These are phyloP conservation scores for Pholiota adiposa DNA, from an alignment of 1,284 basidiomycete genomes.

Conservation along the genomic window DNA sequence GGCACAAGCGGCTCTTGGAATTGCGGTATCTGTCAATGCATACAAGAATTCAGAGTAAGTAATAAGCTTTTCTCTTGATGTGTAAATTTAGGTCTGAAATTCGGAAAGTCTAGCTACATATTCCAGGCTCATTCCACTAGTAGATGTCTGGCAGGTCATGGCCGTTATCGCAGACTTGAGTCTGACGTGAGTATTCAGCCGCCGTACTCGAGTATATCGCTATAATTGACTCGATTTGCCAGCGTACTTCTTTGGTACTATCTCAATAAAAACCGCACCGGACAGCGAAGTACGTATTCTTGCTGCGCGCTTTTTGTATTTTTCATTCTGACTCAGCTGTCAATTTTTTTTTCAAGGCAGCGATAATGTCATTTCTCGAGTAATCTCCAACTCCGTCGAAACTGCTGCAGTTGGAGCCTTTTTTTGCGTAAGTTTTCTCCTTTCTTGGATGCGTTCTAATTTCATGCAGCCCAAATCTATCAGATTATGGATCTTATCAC, in stretches of 20 bases:
- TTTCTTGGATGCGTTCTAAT: not conserved
- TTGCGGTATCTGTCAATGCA: constrained; percentile 25
- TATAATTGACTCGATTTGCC: not conserved
- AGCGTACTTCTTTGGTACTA: constrained; percentile 28
- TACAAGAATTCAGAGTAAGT: constrained; percentile 23
- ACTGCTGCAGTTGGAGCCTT: constrained; percentile 32
- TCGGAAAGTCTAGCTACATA: constrained; percentile 24
- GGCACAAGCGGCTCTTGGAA: constrained; percentile 28
- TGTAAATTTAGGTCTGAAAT: not conserved
- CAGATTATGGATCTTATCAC: constrained; percentile 32
- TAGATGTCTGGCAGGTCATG: constrained; percentile 28
- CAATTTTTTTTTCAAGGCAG: constrained; percentile 24
- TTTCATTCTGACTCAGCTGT: too few relatives aligned
- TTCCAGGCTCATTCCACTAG: constrained; percentile 25
- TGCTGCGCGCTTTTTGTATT: constrained; percentile 3
- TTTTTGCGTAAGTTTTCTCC: constrained; percentile 28
- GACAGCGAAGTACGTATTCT: constrained; percentile 23
- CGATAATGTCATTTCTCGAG: constrained; percentile 29
- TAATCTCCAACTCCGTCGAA: constrained; percentile 33
- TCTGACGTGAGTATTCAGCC: constrained; percentile 25
- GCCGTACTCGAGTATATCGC: not conserved
- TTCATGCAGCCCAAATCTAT: not conserved
- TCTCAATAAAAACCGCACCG: constrained; percentile 27
- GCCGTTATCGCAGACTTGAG: constrained; percentile 28
- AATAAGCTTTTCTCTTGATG: not conserved